phyloP scores from a whole-genome alignment of 2,329 filamentous ascomycete genomes.

The Stenocarpella maydis region DNA sequence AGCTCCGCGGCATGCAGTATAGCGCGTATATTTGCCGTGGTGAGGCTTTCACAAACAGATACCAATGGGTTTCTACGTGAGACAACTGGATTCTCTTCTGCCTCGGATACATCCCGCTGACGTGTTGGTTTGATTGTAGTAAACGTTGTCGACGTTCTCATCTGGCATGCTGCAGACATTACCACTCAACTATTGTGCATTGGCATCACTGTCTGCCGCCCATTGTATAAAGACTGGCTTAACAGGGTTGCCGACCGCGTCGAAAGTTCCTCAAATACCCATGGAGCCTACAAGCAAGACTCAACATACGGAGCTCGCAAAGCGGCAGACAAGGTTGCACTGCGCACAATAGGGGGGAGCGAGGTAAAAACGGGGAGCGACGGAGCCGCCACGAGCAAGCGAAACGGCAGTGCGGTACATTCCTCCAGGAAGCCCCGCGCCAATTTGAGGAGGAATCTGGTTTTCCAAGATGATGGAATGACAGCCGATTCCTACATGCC shows the following conservation, averaged over 20 bases:
- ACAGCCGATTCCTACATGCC: slow-evolving; percentile 2
- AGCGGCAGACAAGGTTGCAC: slow-evolving; percentile 9
- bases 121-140: not conserved
- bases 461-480: not conserved
- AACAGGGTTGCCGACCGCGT: slow-evolving; percentile 26
- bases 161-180: slow-evolving; percentile 33
- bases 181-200: slow-evolving; percentile 33
- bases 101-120: not conserved
- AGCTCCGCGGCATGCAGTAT: slow-evolving; percentile 33
- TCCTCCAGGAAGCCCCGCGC: not conserved
- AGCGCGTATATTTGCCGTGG: not conserved
- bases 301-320: not conserved
- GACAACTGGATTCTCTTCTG: not conserved
- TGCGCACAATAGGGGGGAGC: slow-evolving; percentile 31
- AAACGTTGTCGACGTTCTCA: slow-evolving; percentile 25
- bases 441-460: not conserved
- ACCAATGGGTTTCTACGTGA: slow-evolving; percentile 22
- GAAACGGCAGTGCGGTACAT: not conserved
- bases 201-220: slow-evolving; percentile 31
- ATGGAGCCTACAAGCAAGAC: not conserved
- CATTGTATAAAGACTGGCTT: slow-evolving; percentile 33
- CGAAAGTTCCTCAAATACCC: not conserved
- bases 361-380: not conserved
- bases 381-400: not conserved
- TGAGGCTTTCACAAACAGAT: not conserved